Percentiles rank a stretch among this genome's conserved stretches.
Evolutionary conservation across 345 rosid species (phyloP).

Genomic region (Lepidium didymum): DNA sequence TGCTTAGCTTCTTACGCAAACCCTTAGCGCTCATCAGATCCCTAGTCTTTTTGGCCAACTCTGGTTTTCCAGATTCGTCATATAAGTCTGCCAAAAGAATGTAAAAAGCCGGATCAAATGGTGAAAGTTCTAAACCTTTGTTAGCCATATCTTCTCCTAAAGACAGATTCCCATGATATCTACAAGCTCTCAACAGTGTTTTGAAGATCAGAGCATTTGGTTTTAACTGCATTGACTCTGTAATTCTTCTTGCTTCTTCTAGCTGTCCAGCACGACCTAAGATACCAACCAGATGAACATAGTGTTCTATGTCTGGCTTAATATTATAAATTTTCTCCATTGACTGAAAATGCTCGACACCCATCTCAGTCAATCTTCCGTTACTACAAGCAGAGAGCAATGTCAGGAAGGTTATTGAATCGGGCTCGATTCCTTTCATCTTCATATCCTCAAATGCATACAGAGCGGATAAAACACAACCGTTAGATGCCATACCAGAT

Average conservation of each 20-base stretch:
- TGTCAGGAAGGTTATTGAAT: constrained; percentile 42
- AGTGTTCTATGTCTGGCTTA: constrained; percentile 48
- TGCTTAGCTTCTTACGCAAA: constrained; percentile 19
- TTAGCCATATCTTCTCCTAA: constrained; percentile 66
- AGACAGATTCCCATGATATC: constrained; percentile 38
- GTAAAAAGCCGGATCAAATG: constrained; percentile 46
- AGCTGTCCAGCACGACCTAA: constrained; percentile 57
- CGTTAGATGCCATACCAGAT: constrained; percentile 48
- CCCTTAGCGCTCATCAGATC: constrained; percentile 28
- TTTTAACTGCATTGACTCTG: constrained; percentile 42
- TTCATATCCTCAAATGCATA: constrained; percentile 67
- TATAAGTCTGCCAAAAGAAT: constrained; percentile 47
- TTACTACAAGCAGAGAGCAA: constrained; percentile 50
- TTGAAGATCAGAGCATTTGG: constrained; percentile 48
- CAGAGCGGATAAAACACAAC: constrained; percentile 44
- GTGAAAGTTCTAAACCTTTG: constrained; percentile 47
- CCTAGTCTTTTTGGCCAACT: constrained; percentile 38
- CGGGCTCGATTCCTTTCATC: constrained; percentile 46
- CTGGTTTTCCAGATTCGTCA: constrained; percentile 34
- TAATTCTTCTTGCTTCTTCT: constrained; percentile 42
- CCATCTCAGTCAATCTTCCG: constrained; percentile 45
- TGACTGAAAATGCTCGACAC: constrained; percentile 46
- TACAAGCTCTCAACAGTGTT: constrained; percentile 49
- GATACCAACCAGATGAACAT: constrained; percentile 42
- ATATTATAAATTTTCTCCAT: constrained; percentile 33